These are phyloP conservation scores for Rhododendron henanense DNA, from an alignment of 148 eudicot genomes.

Conservation along the genomic window DNA sequence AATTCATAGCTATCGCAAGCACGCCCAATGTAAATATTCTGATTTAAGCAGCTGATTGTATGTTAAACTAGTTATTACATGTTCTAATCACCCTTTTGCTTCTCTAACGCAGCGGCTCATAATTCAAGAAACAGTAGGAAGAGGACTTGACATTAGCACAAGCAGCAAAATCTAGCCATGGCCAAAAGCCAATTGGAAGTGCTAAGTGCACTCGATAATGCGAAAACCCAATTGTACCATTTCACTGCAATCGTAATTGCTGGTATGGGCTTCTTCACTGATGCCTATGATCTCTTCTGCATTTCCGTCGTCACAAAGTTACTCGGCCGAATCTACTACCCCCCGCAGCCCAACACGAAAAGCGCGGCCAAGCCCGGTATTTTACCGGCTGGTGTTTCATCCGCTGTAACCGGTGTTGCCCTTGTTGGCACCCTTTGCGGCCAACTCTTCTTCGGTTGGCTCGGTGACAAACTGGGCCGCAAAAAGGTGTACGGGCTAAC, in stretches of 20 bases:
- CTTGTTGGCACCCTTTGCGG: neutral
- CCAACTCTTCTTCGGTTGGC: neutral
- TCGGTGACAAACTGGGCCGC: neutral
- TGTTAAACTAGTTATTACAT: neutral
- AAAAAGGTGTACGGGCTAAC: slow-evolving; percentile 21
- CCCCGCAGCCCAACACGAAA: too few relatives aligned
- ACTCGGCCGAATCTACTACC: neutral
- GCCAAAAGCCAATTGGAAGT: neutral
- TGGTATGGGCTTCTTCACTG: neutral
- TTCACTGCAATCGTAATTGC: neutral
- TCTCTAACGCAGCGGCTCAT: neutral
- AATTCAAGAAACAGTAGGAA: neutral
- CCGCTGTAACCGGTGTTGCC: neutral
- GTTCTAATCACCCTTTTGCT: neutral
- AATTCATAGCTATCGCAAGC: too few relatives aligned
- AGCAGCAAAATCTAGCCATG: neutral
- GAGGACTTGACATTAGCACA: neutral
- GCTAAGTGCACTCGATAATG: neutral
- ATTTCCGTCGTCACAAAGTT: neutral
- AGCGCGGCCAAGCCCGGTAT: neutral
- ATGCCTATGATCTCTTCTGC: neutral
- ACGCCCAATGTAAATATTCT: too few relatives aligned
- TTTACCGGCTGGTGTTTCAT: accelerated
- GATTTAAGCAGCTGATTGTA: neutral
- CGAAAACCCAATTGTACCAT: neutral